These are phyloP conservation scores for Xerocomus amazonicus DNA, from an alignment of 1,284 basidiomycete genomes.

Conservation along the genomic window DNA sequence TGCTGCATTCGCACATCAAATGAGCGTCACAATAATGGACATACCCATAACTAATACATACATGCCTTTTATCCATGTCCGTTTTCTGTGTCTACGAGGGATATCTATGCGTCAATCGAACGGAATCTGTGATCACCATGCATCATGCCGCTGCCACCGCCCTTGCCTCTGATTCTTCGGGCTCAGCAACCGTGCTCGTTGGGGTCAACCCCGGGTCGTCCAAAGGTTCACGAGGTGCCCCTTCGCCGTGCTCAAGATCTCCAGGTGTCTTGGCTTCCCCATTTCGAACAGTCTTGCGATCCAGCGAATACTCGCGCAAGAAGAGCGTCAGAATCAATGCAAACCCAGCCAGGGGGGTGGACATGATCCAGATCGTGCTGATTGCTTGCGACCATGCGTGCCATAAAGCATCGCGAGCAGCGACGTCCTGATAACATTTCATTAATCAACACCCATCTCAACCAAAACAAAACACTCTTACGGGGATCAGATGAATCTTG, in stretches of 20 bases:
- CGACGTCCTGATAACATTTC: slow-evolving; percentile 40
- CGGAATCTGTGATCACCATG: too few species aligned
- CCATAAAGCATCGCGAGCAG: slow-evolving; percentile 49
- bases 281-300: slow-evolving; percentile 50
- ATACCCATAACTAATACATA: too few species aligned
- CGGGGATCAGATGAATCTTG: slow-evolving; percentile 51
- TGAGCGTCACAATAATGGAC: too few species aligned
- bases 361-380: slow-evolving; percentile 69
- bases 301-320: slow-evolving; percentile 59
- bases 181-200: neutral
- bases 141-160: too few species aligned
- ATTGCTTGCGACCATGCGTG: slow-evolving; percentile 71
- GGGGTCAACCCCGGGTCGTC: neutral
- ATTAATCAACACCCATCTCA: neutral
- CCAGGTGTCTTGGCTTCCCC: slow-evolving; percentile 28
- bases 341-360: slow-evolving; percentile 56
- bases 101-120: too few species aligned
- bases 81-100: too few species aligned
- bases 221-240: neutral
- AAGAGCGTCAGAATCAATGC: slow-evolving; percentile 58
- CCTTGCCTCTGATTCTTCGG: neutral
- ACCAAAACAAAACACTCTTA: slow-evolving; percentile 30
- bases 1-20: too few species aligned
- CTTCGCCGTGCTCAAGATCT: slow-evolving; percentile 13
- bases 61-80: too few species aligned